Evolutionary conservation across 140 eudicot species (phyloP).

Genomic region (Ambrosia hybrid): DNA sequence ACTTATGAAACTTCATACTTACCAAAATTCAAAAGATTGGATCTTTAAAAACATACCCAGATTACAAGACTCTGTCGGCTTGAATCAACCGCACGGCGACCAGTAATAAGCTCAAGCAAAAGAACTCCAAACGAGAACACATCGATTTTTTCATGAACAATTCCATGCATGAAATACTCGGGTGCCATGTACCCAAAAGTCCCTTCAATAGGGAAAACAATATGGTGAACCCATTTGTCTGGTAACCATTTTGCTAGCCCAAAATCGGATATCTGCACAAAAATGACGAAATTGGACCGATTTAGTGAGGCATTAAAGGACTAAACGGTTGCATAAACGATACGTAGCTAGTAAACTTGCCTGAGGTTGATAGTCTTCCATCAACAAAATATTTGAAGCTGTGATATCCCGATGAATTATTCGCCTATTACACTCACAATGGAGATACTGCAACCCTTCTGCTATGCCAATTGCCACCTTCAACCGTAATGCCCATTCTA

Average conservation of each 20-base stretch:
- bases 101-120: conserved; percentile 92
- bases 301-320: neutral
- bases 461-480: conserved; percentile 90
- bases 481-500: conserved; percentile 71
- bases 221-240: conserved; percentile 78
- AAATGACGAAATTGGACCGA: neutral
- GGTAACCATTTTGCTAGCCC: conserved; percentile 99
- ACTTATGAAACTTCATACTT: neutral
- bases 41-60: conserved; percentile 62
- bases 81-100: conserved; percentile 91
- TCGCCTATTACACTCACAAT: conserved; percentile 77
- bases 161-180: conserved; percentile 97
- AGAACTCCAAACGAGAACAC: conserved; percentile 93
- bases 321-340: neutral
- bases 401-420: conserved; percentile 92
- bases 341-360: conserved; percentile 30
- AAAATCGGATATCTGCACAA: conserved; percentile 85
- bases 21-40: neutral
- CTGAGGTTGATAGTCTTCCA: conserved; percentile 81
- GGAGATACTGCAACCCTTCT: conserved; percentile 85
- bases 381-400: conserved; percentile 83
- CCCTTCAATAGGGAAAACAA: conserved; percentile 92
- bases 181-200: conserved; percentile 99
- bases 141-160: conserved; percentile 88
- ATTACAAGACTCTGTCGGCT: conserved; percentile 85